Evolutionary conservation across 78 protist genomes (phyloP).

Genomic region (Dictyostelium intermedium): DNA sequence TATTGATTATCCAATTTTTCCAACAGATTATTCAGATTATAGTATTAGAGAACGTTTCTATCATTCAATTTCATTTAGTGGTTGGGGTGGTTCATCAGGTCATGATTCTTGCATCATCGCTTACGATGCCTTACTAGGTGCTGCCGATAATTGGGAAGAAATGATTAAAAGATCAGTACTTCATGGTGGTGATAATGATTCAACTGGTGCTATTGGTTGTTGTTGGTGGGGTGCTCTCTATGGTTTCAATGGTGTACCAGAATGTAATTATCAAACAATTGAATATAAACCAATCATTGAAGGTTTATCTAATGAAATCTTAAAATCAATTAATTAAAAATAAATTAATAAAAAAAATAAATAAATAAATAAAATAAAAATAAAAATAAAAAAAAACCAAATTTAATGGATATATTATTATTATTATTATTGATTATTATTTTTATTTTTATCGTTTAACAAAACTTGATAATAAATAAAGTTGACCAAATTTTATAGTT

Average conservation of each 20-base stretch:
- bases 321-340: neutral
- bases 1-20: conserved; percentile 75
- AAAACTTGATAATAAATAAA: conserved; percentile 1
- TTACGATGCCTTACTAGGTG: conserved; percentile 82
- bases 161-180: conserved; percentile 70
- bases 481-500: neutral
- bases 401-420: neutral
- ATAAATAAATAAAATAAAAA: neutral
- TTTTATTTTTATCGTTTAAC: neutral
- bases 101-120: conserved; percentile 84
- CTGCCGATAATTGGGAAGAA: conserved; percentile 52
- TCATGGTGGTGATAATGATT: conserved; percentile 88
- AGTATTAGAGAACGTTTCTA: conserved; percentile 80
- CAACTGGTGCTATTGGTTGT: conserved; percentile 89
- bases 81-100: conserved; percentile 87
- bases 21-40: conserved; percentile 25
- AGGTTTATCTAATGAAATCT: neutral
- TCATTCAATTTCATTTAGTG: conserved; percentile 36
- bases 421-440: neutral
- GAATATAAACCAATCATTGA: conserved; percentile 25
- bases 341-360: neutral
- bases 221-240: conserved; percentile 86
- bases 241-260: conserved; percentile 80
- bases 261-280: conserved; percentile 4
- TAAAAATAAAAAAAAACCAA: neutral